Base-by-base conservation (phyloP, 2,329 filamentous ascomycete genomes). In the Pseudopyrenochaeta lycopersici region DNA sequence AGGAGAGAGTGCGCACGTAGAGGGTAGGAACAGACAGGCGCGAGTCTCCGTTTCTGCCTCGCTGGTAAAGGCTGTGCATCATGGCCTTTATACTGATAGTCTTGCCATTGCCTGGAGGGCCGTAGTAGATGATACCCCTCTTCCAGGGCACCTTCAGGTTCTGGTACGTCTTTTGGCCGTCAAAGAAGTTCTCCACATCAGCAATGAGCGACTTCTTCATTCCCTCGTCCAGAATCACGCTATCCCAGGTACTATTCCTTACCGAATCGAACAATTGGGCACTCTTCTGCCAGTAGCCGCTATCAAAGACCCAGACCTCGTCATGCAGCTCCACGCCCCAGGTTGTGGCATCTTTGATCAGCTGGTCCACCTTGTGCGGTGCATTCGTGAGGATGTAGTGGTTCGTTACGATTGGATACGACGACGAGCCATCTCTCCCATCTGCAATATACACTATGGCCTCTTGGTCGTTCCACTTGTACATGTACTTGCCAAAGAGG, bases 31-130 rank as follows among this genome's bases (percentile, higher is more conserved):
- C 76, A 0, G 82, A 77, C 29, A 70, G 46, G 38, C 70, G 67
- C n/a, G 46, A 49, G 55, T 73, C 66, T 15, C 60, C 63, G 2
- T 58, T 36, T 0, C 78, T 70, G 21, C 81, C 77, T 17, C 82
- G 79, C 17, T 80, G 73, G 60, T 84, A 86, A 0, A 90, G 78
- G 53, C 80, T 81, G 62, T 88, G 81, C 85, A 90, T 90, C 64
- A 86, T 84, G 0, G 88, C 88, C 74, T 90, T 90, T 76, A 90
- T 87, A 30, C 83, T 85, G 61, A 90, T 88, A 0, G 88, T 90
- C 76, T 90, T 90, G 43, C 71, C 88, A 54, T 90, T 90, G 11
- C 82, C 82, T 1, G 82, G 86, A 0, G 86, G 84, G 0, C 87
- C 88, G 56, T 89, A 82, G 67, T 88, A 89, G 52, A 90, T 89